These are phyloP conservation scores for Cetraspora pellucida DNA, from an alignment of 192 early-diverging fungal species.

Conservation along the genomic window DNA sequence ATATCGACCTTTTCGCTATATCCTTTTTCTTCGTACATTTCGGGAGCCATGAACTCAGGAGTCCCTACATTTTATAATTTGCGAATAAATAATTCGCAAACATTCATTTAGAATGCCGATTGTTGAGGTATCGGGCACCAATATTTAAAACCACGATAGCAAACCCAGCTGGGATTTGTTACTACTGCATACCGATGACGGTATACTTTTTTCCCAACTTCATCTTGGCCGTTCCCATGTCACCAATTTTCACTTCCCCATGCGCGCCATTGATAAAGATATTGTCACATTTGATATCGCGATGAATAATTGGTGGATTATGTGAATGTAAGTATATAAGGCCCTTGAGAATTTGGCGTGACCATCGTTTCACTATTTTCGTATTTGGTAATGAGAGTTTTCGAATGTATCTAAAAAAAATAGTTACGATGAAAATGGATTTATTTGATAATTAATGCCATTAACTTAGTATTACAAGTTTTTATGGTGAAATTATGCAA, in stretches of 20 bases:
- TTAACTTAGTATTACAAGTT: not conserved
- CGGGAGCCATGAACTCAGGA: slow-evolving; percentile 83
- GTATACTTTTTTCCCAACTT: slow-evolving; percentile 84
- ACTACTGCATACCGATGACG: slow-evolving; percentile 63
- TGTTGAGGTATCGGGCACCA: slow-evolving; percentile 9
- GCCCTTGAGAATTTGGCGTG: slow-evolving; percentile 77
- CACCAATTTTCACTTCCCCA: slow-evolving; percentile 83
- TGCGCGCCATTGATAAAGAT: slow-evolving; percentile 86
- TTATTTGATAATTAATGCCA: slow-evolving; percentile 1
- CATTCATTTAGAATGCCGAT: not conserved
- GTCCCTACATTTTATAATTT: slow-evolving; percentile 47
- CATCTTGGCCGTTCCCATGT: slow-evolving; percentile 87
- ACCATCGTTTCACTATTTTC: slow-evolving; percentile 82
- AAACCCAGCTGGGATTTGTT: slow-evolving; percentile 60
- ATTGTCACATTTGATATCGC: slow-evolving; percentile 84
- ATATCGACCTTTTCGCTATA: slow-evolving; percentile 86
- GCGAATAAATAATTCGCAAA: slow-evolving; percentile 22
- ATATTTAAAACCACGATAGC: slow-evolving; percentile 21
- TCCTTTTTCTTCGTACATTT: slow-evolving; percentile 84
- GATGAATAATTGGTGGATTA: slow-evolving; percentile 79
- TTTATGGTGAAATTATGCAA: not conserved
- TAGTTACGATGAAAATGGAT: not conserved
- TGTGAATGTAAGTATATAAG: slow-evolving; percentile 76
- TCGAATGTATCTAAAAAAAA: slow-evolving; percentile 61
- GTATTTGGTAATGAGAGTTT: slow-evolving; percentile 71